Conservation (phyloP, 2,329 filamentous ascomycete species). For the Sordariomycetes sp. region DNA sequence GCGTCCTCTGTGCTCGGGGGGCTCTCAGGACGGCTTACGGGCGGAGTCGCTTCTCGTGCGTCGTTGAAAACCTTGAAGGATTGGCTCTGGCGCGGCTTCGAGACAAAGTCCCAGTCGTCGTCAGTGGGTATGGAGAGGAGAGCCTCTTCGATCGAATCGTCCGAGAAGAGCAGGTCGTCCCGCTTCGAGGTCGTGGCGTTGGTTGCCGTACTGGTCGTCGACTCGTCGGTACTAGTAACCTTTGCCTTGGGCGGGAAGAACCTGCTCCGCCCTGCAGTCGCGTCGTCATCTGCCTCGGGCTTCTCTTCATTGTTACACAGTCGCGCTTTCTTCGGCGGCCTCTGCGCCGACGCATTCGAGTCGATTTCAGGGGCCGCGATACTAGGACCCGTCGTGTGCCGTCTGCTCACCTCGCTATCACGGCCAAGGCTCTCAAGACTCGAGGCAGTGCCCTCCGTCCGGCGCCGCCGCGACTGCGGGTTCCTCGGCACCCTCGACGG, state of each 20-base stretch:
- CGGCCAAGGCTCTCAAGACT: constrained; percentile 17
- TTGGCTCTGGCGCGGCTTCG: constrained; percentile 17
- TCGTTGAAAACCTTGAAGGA: constrained; percentile 32
- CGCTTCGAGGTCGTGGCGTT: constrained; percentile 1
- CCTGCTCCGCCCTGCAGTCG: constrained; percentile 31
- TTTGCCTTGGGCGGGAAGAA: constrained; percentile 29
- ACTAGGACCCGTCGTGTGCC: constrained; percentile 6
- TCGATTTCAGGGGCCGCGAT: constrained; percentile 6
- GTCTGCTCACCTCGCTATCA: constrained; percentile 2
- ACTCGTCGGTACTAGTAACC: constrained; percentile 5
- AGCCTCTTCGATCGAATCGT: constrained; percentile 43
- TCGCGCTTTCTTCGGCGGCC: constrained; percentile 44
- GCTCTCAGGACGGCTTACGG: background rate
- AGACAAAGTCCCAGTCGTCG: constrained; percentile 28
- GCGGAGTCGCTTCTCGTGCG: constrained; percentile 7
- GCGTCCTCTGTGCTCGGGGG: background rate
- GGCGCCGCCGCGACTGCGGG: constrained; percentile 23
- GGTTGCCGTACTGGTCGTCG: too few relatives aligned
- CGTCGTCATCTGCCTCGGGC: constrained; percentile 11
- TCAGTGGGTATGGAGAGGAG: constrained; percentile 36
- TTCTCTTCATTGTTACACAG: constrained; percentile 30
- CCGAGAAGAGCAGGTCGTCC: constrained; percentile 35
- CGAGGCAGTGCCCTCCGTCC: constrained; percentile 36
- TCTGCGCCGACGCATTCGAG: constrained; percentile 7
- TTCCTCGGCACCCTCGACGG: constrained; percentile 12